Base-by-base conservation (phyloP, 148 eudicot species). In the Vaccinium darrowii region DNA sequence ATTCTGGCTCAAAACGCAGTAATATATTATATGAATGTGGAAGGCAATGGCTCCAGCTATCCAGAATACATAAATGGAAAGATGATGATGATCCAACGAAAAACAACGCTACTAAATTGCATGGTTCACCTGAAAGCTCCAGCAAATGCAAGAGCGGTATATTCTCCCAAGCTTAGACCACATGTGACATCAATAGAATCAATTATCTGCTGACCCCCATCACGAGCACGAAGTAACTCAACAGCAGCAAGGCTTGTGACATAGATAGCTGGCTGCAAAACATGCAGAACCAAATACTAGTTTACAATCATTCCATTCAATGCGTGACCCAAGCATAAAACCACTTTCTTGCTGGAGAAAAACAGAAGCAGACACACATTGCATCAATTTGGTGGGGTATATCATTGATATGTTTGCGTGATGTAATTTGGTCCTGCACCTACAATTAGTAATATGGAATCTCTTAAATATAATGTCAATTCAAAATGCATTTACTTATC, bases 141-240 rank as follows among this genome's bases (percentile, higher is more conserved):
- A 77, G 98, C 94, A 91, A 94, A 94, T 82, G 97, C 98, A 77
- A 96, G 93, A 89, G 99, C 99, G 79, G 99, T 96, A 90, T 94
- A 96, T 77, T 96, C 99, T 84, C 98, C 99, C 91, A 96, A 92
- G 82, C 99, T 93, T 83, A 96, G 92, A 60, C 99, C 99, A 83
- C 99, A 94, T 83, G 98, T 96, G 81, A 94, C 95, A 84, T 96
- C 99, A n/a, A 94, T 92, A 73, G 95, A 92, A 86, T 96, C 95
- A 84, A 94, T 94, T 84, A 96, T 92, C 77, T 92, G 91, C 86
- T 92, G 98, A 71, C 97, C 99, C 78, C 98, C 99, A 74, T 94
- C 98, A 84, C 98, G 98, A 83, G 97, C 93, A 88, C 97, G 95
- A 85, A 96, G 91, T 71, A 96, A 86, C 91, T 96, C 99, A 82